These are phyloP conservation scores for Lactarius pseudohatsudake DNA, from an alignment of 768 basidiomycete species.

Conservation along the genomic window DNA sequence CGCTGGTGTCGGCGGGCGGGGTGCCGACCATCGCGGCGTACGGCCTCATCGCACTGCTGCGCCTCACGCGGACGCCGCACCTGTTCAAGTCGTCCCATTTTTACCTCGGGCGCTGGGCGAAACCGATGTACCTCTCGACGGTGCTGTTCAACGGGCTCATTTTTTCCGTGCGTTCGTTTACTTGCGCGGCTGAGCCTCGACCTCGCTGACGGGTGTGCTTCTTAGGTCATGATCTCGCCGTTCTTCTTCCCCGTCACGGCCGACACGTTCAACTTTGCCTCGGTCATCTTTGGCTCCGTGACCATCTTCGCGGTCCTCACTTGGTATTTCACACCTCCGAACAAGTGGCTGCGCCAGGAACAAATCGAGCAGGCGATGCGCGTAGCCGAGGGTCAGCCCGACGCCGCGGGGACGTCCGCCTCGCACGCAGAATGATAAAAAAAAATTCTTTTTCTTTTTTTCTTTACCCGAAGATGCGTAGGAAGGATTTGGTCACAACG, in stretches of 20 bases:
- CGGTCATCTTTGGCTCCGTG: slow-evolving; percentile 75
- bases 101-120: slow-evolving; percentile 62
- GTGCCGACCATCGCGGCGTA: slow-evolving; percentile 89
- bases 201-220: slow-evolving; percentile 1
- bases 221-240: slow-evolving; percentile 78
- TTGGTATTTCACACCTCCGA: slow-evolving; percentile 78
- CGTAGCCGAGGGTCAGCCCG: slow-evolving; percentile 26
- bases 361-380: slow-evolving; percentile 53
- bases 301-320: slow-evolving; percentile 74
- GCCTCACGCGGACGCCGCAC: slow-evolving; percentile 75
- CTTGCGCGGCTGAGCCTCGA: not conserved
- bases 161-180: slow-evolving; percentile 56
- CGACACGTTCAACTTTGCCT: slow-evolving; percentile 79
- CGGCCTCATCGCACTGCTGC: slow-evolving; percentile 73
- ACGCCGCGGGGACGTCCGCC: not conserved
- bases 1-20: slow-evolving; percentile 81
- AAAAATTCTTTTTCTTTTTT: not conserved
- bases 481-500: not conserved
- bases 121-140: slow-evolving; percentile 66
- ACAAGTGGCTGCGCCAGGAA: slow-evolving; percentile 75
- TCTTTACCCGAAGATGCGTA: not conserved
- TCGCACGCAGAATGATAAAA: not conserved
- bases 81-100: slow-evolving; percentile 74
- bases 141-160: slow-evolving; percentile 72
- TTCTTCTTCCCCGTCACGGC: slow-evolving; percentile 83